Evolutionary conservation across 768 basidiomycete species (phyloP), one percentile per base, ranked within the genome.

Genomic region (Stropharia rugosoannulata): DNA sequence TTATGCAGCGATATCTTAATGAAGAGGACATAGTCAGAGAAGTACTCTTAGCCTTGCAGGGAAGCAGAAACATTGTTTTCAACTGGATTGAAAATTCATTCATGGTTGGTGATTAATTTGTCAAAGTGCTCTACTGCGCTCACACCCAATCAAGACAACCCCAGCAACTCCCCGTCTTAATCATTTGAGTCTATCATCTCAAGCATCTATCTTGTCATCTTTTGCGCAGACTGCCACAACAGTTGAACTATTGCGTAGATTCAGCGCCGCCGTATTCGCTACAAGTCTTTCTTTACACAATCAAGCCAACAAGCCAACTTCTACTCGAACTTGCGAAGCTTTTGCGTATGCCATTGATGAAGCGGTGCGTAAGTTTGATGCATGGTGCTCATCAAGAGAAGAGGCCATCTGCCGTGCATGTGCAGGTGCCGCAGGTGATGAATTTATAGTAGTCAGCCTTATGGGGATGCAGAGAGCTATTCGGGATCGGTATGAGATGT

Each of bases 21-120:
- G 92, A 93, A 69, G 79, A 84, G 48, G 86, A 92, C 59, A 84
- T 86, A 38, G 86, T 91, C 5, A 80, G 91, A 3, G 92, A 94
- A 62, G 74, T 91, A 2, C 73, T 93, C 11, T 87, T 90, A 68
- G 82, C 81, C 29, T 70, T 93, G 4, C 90, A 93, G 75, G 91
- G 92, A 0, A 77, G 80, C 51, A 79, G 75, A 46, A 90, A 86
- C 59, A 70, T 86, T 38, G 68, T 90, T 61, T 68, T 89, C 7
- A 54, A 61, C 11, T 74, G 75, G 71, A 62, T 67, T 35, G 63
- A 73, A 29, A 68, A 65, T 16, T 55, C 59, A 2, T 79, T 70
- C 49, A 64, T 47, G 38, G 80, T 76, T 49, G 57, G 68, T 22
- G 38, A 13, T 51, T 32, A 35, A 38, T 42, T 25, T 29, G 18